Evolutionary conservation across 495 filamentous ascomycete genomes (phyloP), one percentile per base, ranked within the genome.

Genomic region (Neurospora sp.): DNA sequence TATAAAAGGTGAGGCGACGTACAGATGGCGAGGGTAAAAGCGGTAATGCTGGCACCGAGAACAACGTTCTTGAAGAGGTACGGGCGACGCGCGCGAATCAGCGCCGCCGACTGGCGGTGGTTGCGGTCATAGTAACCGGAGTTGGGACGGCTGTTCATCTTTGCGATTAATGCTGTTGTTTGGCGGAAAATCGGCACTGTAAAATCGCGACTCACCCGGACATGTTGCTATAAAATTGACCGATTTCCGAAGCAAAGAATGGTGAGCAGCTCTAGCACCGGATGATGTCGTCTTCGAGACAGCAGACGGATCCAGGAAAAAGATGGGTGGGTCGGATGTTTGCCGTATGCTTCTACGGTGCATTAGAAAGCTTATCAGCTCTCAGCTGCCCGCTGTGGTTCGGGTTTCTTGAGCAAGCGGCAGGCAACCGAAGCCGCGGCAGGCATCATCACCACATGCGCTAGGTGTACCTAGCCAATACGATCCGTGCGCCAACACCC

Each of bases 61-160:
- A 93, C 42, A 34, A 89, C 85, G 81, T 99, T 98, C 86, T 92
- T 94, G 83, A 98, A 83, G 19, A 99, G 89, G 82, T 94, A 98
- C 69, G 96, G 96, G 76, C 91, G 89, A 73, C 96, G 90, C 71
- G 96, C 96, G 71, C 96, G 92, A 78, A 97, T 90, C 73, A 99
- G 90, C 31, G 96, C 91, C 34, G 92, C 88, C 38, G 90, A 90
- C 81, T 94, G 93, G 75, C 90, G 89, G 83, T 92, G 90, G 78
- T 92, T 85, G 79, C 90, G 88, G 82, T 97, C 92, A 84, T 98
- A 98, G 87, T 99, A 99, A 74, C 91, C 92, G 17, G 93, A 92
- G 79, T 39, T 72, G 6, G 34, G n/a, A 13, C 19, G n/a, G 15
- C 28, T 72, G 71, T 69, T 48, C 28, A 28, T 24, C 43, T 66